A percentile compares a stretch with the other conserved stretches of the same genome.
phyloP scores from a whole-genome alignment of 1,284 basidiomycete genomes.

The Cryptococcus neoformans region DNA sequence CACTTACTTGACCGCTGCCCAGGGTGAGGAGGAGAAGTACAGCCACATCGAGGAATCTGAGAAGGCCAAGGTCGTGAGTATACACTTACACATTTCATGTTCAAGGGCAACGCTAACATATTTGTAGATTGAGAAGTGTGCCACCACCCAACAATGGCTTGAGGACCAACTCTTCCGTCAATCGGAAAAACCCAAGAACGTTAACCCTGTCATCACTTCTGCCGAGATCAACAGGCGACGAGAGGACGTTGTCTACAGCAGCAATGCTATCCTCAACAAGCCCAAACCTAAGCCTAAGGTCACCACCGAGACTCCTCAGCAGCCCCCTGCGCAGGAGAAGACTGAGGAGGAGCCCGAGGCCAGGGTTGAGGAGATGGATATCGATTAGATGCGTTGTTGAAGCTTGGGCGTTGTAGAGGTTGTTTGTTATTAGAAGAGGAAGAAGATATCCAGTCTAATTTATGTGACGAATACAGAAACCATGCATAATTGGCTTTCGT shows the following conservation, averaged over 20 bases:
- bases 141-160: slow-evolving; percentile 86
- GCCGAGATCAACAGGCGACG: slow-evolving; percentile 80
- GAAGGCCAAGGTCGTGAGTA: slow-evolving; percentile 76
- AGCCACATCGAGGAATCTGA: slow-evolving; percentile 85
- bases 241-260: slow-evolving; percentile 83
- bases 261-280: slow-evolving; percentile 75
- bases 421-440: background rate
- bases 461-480: background rate
- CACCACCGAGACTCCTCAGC: slow-evolving; percentile 55
- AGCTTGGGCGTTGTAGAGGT: no score
- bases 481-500: background rate
- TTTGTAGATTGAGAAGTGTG: slow-evolving; percentile 52
- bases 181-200: slow-evolving; percentile 78
- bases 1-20: slow-evolving; percentile 74
- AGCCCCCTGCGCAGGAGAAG: slow-evolving; percentile 50
- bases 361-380: slow-evolving; percentile 44
- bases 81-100: slow-evolving; percentile 21
- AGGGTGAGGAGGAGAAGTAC: slow-evolving; percentile 75
- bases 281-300: slow-evolving; percentile 73
- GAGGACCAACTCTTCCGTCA: slow-evolving; percentile 83
- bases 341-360: slow-evolving; percentile 54
- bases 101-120: background rate
- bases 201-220: slow-evolving; percentile 73
- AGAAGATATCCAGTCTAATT: background rate
- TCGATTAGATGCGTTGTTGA: slow-evolving; percentile 30